Percentiles rank a stretch among this genome's conserved stretches.
phyloP scores from a whole-genome alignment of 1,284 basidiomycete genomes.

The Apiotrichum porosum region DNA sequence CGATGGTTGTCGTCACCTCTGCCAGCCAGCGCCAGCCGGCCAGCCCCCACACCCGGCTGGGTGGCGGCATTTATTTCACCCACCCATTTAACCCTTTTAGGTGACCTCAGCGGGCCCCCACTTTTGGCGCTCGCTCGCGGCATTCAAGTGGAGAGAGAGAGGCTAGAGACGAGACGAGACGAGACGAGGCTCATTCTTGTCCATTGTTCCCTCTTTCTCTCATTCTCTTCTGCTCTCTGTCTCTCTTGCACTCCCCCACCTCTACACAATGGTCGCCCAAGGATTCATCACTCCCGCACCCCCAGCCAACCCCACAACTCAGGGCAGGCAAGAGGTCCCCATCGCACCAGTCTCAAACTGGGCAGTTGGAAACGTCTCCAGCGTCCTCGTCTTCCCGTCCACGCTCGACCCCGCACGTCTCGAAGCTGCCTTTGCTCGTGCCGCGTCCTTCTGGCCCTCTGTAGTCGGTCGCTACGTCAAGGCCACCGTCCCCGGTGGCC shows the following conservation, averaged over 20 bases:
- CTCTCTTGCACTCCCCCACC: background rate
- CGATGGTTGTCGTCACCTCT: too few relatives aligned
- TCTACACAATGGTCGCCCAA: slow-evolving; percentile 7
- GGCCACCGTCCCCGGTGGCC: slow-evolving; percentile 2
- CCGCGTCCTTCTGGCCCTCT: slow-evolving; percentile 21
- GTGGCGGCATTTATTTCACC: too few relatives aligned
- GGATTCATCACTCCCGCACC: slow-evolving; percentile 15
- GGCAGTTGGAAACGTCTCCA: slow-evolving; percentile 17
- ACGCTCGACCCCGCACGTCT: slow-evolving; percentile 19
- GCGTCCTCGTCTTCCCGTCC: slow-evolving; percentile 23
- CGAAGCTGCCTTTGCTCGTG: slow-evolving; percentile 15
- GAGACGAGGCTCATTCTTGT: too few relatives aligned
- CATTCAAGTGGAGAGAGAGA: too few relatives aligned
- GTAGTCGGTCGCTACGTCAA: slow-evolving; percentile 22
- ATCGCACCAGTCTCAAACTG: slow-evolving; percentile 24
- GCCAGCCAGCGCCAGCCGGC: too few relatives aligned
- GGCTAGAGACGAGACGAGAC: too few relatives aligned
- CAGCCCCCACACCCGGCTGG: too few relatives aligned
- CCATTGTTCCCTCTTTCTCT: too few relatives aligned
- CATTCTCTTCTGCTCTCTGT: too few relatives aligned
- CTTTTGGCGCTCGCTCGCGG: too few relatives aligned
- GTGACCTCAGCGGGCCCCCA: too few relatives aligned
- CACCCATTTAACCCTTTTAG: too few relatives aligned
- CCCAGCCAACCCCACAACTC: slow-evolving; percentile 13
- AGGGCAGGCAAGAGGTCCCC: slow-evolving; percentile 14